Evolutionary conservation across 345 rosid genomes (phyloP).

Genomic region (Odontarrhena argentea): DNA sequence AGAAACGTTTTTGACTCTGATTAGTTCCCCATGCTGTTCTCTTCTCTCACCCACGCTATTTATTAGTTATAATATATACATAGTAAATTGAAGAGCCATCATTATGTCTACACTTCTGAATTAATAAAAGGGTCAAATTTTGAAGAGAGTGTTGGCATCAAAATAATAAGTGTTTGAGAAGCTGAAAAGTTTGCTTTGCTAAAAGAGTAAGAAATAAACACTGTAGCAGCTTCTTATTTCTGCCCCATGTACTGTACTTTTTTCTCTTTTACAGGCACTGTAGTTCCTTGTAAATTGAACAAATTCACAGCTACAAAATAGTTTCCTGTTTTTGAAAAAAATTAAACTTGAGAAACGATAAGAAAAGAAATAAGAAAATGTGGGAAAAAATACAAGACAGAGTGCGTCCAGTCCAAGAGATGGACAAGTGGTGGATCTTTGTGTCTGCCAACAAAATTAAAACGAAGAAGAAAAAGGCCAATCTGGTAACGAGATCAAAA

Average conservation of each 20-base stretch:
- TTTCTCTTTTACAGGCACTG: not conserved
- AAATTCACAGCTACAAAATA: not conserved
- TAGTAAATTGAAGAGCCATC: no score
- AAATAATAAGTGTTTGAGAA: not conserved
- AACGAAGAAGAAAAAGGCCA: constrained; percentile 5
- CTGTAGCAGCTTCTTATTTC: not conserved
- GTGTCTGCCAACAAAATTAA: constrained; percentile 9
- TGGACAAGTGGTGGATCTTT: constrained; percentile 12
- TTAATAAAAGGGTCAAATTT: not conserved
- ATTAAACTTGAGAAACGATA: not conserved
- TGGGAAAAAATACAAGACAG: constrained; percentile 5
- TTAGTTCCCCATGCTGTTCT: not conserved
- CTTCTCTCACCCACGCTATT: not conserved
- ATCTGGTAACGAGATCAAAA: constrained; percentile 12
- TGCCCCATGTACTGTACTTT: no score
- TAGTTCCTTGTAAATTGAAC: not conserved
- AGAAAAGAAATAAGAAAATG: constrained; percentile 23
- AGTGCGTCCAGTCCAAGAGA: constrained; percentile 8
- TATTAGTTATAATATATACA: not conserved
- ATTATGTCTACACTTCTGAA: not conserved
- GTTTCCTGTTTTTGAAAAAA: not conserved
- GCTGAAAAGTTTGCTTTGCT: not conserved
- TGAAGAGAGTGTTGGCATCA: not conserved
- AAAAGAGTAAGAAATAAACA: constrained; percentile 1
- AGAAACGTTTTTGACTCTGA: no score